Evolutionary conservation across 176 grass and related monocot genomes (phyloP), one percentile per base, ranked within the genome.

Genomic region (Zoysia japonica): DNA sequence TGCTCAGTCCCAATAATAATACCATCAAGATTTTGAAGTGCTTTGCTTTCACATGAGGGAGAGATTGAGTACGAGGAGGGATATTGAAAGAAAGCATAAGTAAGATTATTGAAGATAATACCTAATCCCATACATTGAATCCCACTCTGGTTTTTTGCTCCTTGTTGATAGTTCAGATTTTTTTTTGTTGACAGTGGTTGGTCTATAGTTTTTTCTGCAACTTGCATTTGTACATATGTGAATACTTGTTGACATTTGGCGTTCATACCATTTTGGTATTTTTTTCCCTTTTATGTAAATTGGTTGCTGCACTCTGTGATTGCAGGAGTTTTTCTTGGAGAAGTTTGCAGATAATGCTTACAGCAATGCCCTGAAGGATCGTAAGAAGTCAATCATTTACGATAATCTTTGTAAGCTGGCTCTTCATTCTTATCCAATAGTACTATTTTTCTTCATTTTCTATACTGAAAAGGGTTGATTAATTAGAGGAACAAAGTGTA

Each of bases 241-340:
- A 38, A 62, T 45, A 57, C 68, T 37, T 51, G 39, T 50, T 62
- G 46, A 6, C 47, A 9, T 15, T 7, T 73, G 14, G 35, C 37
- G 14, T 28, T 60, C 19, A 5, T 17, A 50, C 39, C 53, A 59
- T 49, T 59, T 75, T 70, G 28, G 0, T n/a, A n/a, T 28, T 28
- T 28, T 28, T 28, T 28, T 28, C 28, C 28, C 11, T 55, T 9
- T 65, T 66, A 56, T 49, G 49, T 72, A 17, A 82, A 57, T 11
- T 60, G 35, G 11, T 77, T 36, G 28, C 68, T 40, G 19, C 66
- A 78, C 20, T 28, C n/a, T 87, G 51, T 57, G 71, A 49, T 13
- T 87, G 61, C 77, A 97, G 91, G 94, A 94, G 85, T 80, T 97
- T 80, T 97, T 97, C 85, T 81, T 97, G 83, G 80, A 84, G 77